Conservation (phyloP, 2,329 filamentous ascomycete species). For the Pezicula radicicola region DNA sequence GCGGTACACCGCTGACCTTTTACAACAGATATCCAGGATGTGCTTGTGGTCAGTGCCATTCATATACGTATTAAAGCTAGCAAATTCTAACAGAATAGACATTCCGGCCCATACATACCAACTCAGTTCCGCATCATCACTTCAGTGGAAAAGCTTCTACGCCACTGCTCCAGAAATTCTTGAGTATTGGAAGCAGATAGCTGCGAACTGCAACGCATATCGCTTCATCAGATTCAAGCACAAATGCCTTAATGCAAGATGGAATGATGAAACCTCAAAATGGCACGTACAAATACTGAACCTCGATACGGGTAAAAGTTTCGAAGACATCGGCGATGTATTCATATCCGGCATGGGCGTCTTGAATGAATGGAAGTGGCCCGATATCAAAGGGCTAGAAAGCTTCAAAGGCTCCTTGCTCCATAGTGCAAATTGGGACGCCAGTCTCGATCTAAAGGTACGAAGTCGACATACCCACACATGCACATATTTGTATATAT, state of each 20-base stretch:
- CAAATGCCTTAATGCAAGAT: conserved; percentile 44
- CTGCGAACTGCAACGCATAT: conserved; percentile 49
- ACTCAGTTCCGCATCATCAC: neutral
- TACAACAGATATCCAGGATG: conserved; percentile 42
- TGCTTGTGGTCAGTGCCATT: conserved; percentile 38
- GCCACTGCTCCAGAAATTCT: conserved; percentile 44
- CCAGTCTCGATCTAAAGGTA: conserved; percentile 14
- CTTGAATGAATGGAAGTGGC: conserved; percentile 45
- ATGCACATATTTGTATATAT: neutral
- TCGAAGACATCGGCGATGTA: neutral
- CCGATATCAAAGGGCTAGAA: conserved; percentile 38
- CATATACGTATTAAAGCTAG: neutral
- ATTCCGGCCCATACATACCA: conserved; percentile 53
- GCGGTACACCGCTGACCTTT: too few species aligned
- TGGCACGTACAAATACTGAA: conserved; percentile 42
- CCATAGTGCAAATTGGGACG: conserved; percentile 43
- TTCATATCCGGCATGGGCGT: neutral
- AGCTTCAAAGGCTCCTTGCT: conserved; percentile 39
- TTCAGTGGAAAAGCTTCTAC: conserved; percentile 50
- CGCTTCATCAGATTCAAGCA: conserved; percentile 54
- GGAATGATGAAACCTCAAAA: conserved; percentile 46
- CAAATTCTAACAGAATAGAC: neutral
- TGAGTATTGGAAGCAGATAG: conserved; percentile 46
- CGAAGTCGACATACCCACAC: neutral
- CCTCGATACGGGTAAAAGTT: conserved; percentile 10